These are phyloP conservation scores for Tolypocladium capitatum DNA, from an alignment of 2,329 filamentous ascomycete species.

Conservation along the genomic window DNA sequence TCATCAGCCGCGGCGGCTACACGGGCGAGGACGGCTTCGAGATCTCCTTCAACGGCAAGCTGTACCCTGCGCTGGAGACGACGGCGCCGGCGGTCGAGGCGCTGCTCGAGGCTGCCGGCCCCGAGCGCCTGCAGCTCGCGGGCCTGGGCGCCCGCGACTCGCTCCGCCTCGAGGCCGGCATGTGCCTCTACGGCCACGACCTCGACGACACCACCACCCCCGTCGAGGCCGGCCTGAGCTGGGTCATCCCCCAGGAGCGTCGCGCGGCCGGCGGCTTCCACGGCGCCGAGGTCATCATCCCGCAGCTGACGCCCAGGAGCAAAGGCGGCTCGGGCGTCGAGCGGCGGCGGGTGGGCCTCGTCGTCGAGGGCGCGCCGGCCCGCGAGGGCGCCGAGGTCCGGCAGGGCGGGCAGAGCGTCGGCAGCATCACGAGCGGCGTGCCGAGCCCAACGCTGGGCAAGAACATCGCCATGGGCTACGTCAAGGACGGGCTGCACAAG, in stretches of 20 bases:
- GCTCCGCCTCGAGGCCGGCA: conserved; percentile 85
- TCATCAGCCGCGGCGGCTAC: conserved; percentile 84
- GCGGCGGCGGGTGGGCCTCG: conserved; percentile 65
- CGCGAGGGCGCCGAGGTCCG: conserved; percentile 78
- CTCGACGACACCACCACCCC: conserved; percentile 63
- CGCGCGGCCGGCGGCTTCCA: conserved; percentile 62
- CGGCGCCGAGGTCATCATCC: conserved; percentile 63
- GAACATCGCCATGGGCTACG: conserved; percentile 95
- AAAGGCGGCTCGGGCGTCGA: conserved; percentile 59
- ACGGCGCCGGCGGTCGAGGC: conserved; percentile 49
- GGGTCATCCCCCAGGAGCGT: conserved; percentile 76
- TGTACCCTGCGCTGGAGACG: conserved; percentile 22
- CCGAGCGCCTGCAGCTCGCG: conserved; percentile 56
- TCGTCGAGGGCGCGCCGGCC: conserved; percentile 76
- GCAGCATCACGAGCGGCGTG: conserved; percentile 75
- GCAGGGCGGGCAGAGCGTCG: conserved; percentile 52
- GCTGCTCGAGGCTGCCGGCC: conserved; percentile 51
- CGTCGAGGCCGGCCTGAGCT: conserved; percentile 45
- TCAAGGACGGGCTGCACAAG: conserved; percentile 72
- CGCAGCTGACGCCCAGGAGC: conserved; percentile 60
- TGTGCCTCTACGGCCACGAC: conserved; percentile 99
- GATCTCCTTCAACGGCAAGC: conserved; percentile 56
- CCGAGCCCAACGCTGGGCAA: conserved; percentile 75
- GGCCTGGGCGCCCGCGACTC: conserved; percentile 87
- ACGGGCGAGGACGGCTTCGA: conserved; percentile 98